A percentile compares a stretch with the other conserved stretches of the same genome.
Conservation (phyloP, 2,329 filamentous ascomycete species). For the Colletotrichum magnum region DNA sequence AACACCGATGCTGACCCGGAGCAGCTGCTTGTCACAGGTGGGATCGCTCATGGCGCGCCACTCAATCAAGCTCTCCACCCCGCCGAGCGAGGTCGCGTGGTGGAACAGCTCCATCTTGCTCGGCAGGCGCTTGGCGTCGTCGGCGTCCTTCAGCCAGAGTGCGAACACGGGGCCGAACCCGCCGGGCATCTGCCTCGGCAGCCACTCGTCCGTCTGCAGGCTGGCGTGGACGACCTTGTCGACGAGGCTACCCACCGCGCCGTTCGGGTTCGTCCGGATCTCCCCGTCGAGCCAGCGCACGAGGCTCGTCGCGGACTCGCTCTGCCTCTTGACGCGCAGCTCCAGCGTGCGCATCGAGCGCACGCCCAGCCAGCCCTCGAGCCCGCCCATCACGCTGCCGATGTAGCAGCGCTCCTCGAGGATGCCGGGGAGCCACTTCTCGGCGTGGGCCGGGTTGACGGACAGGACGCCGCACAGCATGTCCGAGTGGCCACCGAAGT, state of each 20-base stretch:
- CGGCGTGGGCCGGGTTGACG: slow-evolving; percentile 65
- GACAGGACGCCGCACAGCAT: slow-evolving; percentile 89
- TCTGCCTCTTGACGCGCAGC: slow-evolving; percentile 84
- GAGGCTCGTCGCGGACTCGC: slow-evolving; percentile 76
- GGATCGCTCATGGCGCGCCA: slow-evolving; percentile 93
- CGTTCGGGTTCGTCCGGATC: slow-evolving; percentile 52
- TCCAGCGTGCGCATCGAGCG: slow-evolving; percentile 89
- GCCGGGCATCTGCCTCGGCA: slow-evolving; percentile 89
- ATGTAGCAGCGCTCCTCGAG: slow-evolving; percentile 80
- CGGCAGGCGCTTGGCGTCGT: slow-evolving; percentile 78
- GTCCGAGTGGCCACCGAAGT: slow-evolving; percentile 95
- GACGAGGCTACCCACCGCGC: slow-evolving; percentile 67
- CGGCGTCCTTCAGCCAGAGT: slow-evolving; percentile 73
- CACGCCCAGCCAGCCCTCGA: slow-evolving; percentile 94
- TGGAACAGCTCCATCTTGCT: slow-evolving; percentile 87
- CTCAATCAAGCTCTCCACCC: slow-evolving; percentile 96
- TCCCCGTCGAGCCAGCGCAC: slow-evolving; percentile 79
- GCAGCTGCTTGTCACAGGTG: slow-evolving; percentile 77
- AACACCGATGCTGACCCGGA: slow-evolving; percentile 88
- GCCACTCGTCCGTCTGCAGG: slow-evolving; percentile 82
- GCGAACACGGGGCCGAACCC: slow-evolving; percentile 93
- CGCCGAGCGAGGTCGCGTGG: slow-evolving; percentile 93
- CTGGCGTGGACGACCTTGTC: slow-evolving; percentile 81
- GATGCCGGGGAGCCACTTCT: slow-evolving; percentile 73
- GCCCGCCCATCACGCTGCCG: slow-evolving; percentile 86